Evolutionary conservation across 2,329 filamentous ascomycete species (phyloP).

Genomic region (Fusarium sp.): DNA sequence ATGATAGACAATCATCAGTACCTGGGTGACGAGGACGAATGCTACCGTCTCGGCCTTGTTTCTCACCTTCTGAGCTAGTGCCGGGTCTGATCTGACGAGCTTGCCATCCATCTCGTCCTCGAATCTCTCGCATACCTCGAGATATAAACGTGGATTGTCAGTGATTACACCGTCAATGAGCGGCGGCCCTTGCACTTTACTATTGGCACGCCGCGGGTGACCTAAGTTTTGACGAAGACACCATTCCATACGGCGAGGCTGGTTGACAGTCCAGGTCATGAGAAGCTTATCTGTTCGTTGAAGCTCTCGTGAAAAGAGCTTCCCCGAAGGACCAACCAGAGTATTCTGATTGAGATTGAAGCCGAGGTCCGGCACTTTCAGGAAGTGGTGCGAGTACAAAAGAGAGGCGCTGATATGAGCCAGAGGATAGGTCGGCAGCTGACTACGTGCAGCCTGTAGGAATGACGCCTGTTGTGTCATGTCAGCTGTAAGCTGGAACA

Average conservation of each 20-base stretch:
- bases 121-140: slow-evolving; percentile 65
- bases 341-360: slow-evolving; percentile 81
- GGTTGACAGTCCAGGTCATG: slow-evolving; percentile 89
- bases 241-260: slow-evolving; percentile 83
- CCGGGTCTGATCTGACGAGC: slow-evolving; percentile 8
- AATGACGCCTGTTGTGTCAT: slow-evolving; percentile 67
- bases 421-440: slow-evolving; percentile 72
- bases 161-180: slow-evolving; percentile 84
- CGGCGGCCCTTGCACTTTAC: slow-evolving; percentile 8
- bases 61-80: slow-evolving; percentile 26
- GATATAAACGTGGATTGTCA: slow-evolving; percentile 78
- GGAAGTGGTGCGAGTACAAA: slow-evolving; percentile 76
- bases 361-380: slow-evolving; percentile 71
- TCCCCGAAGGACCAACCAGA: slow-evolving; percentile 75
- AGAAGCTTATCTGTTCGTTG: slow-evolving; percentile 64
- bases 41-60: slow-evolving; percentile 32
- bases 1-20: slow-evolving; percentile 41
- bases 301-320: slow-evolving; percentile 72
- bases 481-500: slow-evolving; percentile 8
- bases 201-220: slow-evolving; percentile 49
- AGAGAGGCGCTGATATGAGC: slow-evolving; percentile 76
- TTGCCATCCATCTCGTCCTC: slow-evolving; percentile 51
- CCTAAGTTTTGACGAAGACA: slow-evolving; percentile 61
- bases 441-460: slow-evolving; percentile 69
- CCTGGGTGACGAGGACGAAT: slow-evolving; percentile 33